A percentile compares a stretch with the other conserved stretches of the same genome.
phyloP scores from a whole-genome alignment of 352 stramenopile species.

The Aphanomyces invadans region DNA sequence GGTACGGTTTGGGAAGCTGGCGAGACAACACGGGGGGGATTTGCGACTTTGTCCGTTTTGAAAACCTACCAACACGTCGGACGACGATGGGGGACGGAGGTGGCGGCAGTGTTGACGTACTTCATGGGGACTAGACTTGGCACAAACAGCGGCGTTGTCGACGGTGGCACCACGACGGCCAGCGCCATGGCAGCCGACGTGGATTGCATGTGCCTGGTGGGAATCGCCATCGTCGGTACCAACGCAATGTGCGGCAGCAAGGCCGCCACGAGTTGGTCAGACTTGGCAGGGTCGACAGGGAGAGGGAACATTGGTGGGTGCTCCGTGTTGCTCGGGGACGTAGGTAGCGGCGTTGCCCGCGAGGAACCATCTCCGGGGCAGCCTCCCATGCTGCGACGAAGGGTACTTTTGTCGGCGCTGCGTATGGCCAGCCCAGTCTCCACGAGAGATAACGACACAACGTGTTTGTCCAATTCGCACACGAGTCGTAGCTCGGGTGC shows the following conservation, averaged over 20 bases:
- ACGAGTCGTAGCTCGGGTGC: neutral
- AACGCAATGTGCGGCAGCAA: slow-evolving; percentile 6
- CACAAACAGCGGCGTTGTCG: slow-evolving; percentile 1
- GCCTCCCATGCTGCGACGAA: neutral
- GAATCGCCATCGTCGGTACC: slow-evolving; percentile 1
- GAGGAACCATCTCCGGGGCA: neutral
- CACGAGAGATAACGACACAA: neutral
- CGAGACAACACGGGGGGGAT: neutral
- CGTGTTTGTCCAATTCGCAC: neutral
- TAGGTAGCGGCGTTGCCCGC: neutral
- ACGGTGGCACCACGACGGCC: neutral
- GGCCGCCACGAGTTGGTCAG: neutral
- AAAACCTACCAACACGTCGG: neutral
- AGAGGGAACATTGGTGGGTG: neutral
- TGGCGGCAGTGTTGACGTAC: neutral
- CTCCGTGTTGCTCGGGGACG: neutral
- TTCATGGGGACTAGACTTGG: slow-evolving; percentile 2
- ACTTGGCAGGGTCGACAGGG: neutral
- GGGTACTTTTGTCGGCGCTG: neutral
- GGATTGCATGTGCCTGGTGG: neutral
- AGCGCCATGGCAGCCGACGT: neutral
- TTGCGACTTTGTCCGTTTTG: neutral
- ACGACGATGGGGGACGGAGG: neutral
- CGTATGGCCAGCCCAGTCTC: slow-evolving; percentile 8
- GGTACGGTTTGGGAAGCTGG: slow-evolving; percentile 12